Base-by-base conservation (phyloP, 1,284 basidiomycete genomes). In the Cryptococcus floricola region DNA sequence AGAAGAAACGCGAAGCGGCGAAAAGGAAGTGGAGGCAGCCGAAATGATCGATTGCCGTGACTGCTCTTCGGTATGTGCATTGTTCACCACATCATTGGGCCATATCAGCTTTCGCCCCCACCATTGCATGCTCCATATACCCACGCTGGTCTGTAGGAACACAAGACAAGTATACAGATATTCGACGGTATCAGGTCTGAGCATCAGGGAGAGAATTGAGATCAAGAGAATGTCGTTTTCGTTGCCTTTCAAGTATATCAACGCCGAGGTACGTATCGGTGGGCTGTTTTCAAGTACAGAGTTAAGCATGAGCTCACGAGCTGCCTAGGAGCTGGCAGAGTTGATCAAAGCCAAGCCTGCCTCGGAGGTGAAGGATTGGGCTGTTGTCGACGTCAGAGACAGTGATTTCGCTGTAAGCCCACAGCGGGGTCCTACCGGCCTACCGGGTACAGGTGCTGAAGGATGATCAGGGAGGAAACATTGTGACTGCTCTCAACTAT, bases 371-470 rank as follows among this genome's bases (percentile, higher is more conserved):
- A 61, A 59, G 39, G 58, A 68, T 9, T 66, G 68, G 48, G 74
- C 70, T 14, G 72, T 78, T 3, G 65, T 78, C 13, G 76, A 78
- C 55, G 76, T 78, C 9, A 56, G 76, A 49, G 75, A 73, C 48
- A 64, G 62, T 45, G 76, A 78, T 60, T 78, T 76, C 54, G 66
- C 53, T n/a, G 76, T 76, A 59, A 63, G 72, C 63, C 14, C n/a
- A 23, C 23, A 23, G 23, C 23, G 23, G 23, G 23, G 5, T 34
- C 10, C 7, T 34, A 8, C 2, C 10, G 31, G 6, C 31, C 31
- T 10, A 34, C n/a, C 4, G 14, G 14, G 42, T 28, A 16, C 19
- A 23, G 25, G 18, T 52, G 8, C 18, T 46, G 45, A 46, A 9
- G 18, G 44, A 28, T 18, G 12, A 13, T 10, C 52, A 77, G 74